Conservation (phyloP, 306 rosid genomes). For the Morella rubra region DNA sequence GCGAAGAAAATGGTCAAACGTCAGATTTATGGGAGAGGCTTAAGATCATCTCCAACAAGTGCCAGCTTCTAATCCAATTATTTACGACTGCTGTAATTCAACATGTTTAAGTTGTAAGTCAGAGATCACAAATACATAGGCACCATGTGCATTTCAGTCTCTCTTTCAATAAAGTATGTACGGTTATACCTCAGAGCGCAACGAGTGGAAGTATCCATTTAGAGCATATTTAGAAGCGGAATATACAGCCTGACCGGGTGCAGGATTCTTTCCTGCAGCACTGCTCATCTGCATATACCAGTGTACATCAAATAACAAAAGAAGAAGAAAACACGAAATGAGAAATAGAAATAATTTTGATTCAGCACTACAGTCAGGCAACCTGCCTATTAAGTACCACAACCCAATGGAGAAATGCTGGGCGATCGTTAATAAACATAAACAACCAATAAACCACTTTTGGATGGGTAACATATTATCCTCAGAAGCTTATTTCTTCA, state of each 20-base stretch:
- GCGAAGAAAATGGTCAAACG: background rate
- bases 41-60: background rate
- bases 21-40: background rate
- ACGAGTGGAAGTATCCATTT: slow-evolving; percentile 85
- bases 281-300: slow-evolving; percentile 76
- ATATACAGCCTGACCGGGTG: slow-evolving; percentile 95
- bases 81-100: background rate
- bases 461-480: background rate
- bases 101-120: slow-evolving; percentile 1
- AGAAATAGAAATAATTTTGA: slow-evolving; percentile 8
- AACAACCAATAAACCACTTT: background rate
- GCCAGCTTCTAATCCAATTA: background rate
- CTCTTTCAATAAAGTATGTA: slow-evolving; percentile 20
- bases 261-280: slow-evolving; percentile 92
- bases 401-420: background rate
- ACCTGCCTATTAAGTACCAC: background rate
- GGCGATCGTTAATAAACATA: slow-evolving; percentile 1
- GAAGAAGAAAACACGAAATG: slow-evolving; percentile 17
- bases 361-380: background rate
- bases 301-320: slow-evolving; percentile 24
- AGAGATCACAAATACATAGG: slow-evolving; percentile 2
- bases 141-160: slow-evolving; percentile 9
- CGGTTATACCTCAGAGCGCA: slow-evolving; percentile 84
- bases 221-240: slow-evolving; percentile 90
- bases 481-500: background rate